phyloP scores from a whole-genome alignment of 106 monocot species.

The Dendrobium nobile region DNA sequence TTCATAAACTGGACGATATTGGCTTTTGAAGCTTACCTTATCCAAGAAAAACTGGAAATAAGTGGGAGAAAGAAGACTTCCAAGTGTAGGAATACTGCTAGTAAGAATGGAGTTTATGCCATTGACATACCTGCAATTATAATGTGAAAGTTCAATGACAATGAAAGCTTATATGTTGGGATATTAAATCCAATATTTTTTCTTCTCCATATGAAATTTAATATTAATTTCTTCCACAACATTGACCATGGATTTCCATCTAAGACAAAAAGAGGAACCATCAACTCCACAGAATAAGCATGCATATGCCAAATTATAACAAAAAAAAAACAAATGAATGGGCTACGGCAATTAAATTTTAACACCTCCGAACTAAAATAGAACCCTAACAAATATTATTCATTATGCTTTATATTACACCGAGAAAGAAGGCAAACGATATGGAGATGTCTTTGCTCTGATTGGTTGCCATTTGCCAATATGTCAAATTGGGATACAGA shows the following conservation, averaged over 20 bases:
- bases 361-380: too few relatives aligned
- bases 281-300: background rate
- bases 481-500: too few relatives aligned
- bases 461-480: background rate
- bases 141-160: background rate
- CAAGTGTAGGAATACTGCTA: slow-evolving; percentile 80
- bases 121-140: slow-evolving; percentile 85
- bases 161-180: background rate
- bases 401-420: background rate
- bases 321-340: too few relatives aligned
- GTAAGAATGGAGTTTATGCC: slow-evolving; percentile 86
- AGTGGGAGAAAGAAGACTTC: slow-evolving; percentile 75
- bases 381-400: too few relatives aligned
- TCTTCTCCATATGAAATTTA: background rate
- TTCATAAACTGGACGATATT: background rate
- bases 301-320: background rate
- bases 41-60: slow-evolving; percentile 99
- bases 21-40: slow-evolving; percentile 38
- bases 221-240: background rate
- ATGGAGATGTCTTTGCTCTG: background rate
- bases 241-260: background rate
- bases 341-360: too few relatives aligned
- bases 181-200: background rate
- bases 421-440: background rate
- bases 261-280: background rate